Evolutionary conservation across 148 eudicot genomes (phyloP), one percentile per base, ranked within the genome.

Genomic region (Nepenthes mirabilis): DNA sequence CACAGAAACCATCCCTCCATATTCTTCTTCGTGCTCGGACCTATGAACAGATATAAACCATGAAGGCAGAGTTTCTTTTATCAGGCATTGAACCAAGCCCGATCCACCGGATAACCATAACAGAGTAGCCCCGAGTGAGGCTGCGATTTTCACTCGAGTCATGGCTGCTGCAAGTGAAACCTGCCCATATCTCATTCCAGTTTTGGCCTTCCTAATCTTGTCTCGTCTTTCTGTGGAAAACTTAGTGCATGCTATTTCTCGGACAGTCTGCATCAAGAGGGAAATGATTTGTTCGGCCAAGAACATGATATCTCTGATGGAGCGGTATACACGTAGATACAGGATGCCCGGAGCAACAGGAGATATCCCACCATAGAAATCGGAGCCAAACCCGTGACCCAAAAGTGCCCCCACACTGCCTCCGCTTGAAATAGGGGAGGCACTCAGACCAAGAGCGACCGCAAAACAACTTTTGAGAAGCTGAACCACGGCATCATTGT

Each of bases 281-380:
- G 81, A 83, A 34, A 90, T 66, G 33, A 86, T 80, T 64, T 83
- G 90, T 62, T 90, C 97, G 56, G 81, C 81, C 63, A 86, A 60
- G 68, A 82, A 83, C 90, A 83, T 83, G 33, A 86, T 73, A 43
- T 90, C 97, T 65, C 88, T 76, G 6, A 90, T 72, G 36, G 83
- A 74, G 2, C 86, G 78, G 57, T 81, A 86, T 9, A 80, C 83
- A 1, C 94, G 94, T 6, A 90, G 70, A 48, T 86, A 90, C 0
- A 90, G 73, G 56, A 90, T 83, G 12, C 97, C 97, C 1, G 97
- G 97, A 13, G 97, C 97, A 55, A 83, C 97, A 0, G 97, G 87
- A 51, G 94, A 76, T 52, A 86, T 86, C 36, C 87, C 97, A 13
- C 94, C 90, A 9, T 62, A 61, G 65, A 77, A 72, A 59, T 89